Conservation (phyloP, 306 rosid genomes). For the Carpinus viminea region DNA sequence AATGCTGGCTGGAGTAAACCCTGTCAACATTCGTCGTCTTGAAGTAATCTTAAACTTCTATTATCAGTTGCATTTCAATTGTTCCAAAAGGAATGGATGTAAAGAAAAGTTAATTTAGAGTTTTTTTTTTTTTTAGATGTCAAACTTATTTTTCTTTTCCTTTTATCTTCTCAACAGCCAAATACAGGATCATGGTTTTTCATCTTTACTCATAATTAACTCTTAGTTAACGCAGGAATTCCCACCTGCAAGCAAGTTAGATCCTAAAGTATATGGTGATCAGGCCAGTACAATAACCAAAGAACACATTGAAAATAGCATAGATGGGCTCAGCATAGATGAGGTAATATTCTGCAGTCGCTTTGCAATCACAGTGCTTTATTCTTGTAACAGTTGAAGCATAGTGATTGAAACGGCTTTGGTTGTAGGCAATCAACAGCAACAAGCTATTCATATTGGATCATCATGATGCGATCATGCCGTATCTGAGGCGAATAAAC, state of each 20-base stretch:
- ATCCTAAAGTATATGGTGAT: conserved; percentile 52
- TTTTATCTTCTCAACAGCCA: neutral
- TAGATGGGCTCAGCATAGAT: conserved; percentile 59
- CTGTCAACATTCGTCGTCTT: conserved; percentile 57
- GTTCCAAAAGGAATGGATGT: too few relatives aligned
- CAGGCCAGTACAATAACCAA: conserved; percentile 61
- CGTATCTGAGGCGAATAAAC: conserved; percentile 65
- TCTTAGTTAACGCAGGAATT: conserved; percentile 55
- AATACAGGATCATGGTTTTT: conserved; percentile 1
- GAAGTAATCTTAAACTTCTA: conserved; percentile 41
- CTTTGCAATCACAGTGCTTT: neutral
- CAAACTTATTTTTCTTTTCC: neutral
- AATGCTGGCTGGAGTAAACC: conserved; percentile 87
- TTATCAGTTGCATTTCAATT: neutral
- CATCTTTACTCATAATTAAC: neutral
- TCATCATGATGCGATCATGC: conserved; percentile 76
- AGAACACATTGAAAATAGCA: conserved; percentile 46
- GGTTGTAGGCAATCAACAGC: conserved; percentile 54
- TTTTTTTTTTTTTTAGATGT: too few relatives aligned
- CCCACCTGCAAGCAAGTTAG: conserved; percentile 74
- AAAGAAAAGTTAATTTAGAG: too few relatives aligned
- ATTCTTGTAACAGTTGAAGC: conserved; percentile 4
- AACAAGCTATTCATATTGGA: conserved; percentile 63
- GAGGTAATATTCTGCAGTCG: conserved; percentile 42
- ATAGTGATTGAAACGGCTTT: conserved; percentile 13